Evolutionary conservation across 129 eudicot genomes (phyloP).

Genomic region (Sambucus nigra): DNA sequence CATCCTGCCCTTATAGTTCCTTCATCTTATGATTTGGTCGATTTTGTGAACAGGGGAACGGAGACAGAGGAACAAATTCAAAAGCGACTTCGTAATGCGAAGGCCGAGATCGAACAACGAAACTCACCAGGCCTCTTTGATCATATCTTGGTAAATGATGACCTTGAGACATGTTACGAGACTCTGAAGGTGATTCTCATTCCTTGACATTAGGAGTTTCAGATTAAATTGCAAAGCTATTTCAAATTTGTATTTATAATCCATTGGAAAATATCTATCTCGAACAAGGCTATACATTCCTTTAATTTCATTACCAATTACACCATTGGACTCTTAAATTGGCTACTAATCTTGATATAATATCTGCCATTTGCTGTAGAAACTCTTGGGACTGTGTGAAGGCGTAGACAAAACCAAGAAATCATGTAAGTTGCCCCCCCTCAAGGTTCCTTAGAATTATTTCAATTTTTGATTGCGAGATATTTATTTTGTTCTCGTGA

Average conservation of each 20-base stretch:
- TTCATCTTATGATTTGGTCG: background rate
- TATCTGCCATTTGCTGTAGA: conserved; percentile 28
- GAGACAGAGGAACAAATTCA: conserved; percentile 91
- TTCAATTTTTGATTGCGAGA: background rate
- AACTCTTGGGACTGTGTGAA: conserved; percentile 59
- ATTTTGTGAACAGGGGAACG: conserved; percentile 51
- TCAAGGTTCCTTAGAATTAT: background rate
- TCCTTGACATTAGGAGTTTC: background rate
- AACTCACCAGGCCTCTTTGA: conserved; percentile 68
- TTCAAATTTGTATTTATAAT: too few relatives aligned
- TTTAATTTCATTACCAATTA: background rate
- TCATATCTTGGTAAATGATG: conserved; percentile 77
- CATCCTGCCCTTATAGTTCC: background rate
- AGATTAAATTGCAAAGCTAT: background rate
- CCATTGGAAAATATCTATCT: too few relatives aligned
- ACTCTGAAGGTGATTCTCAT: conserved; percentile 56
- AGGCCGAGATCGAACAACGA: conserved; percentile 79
- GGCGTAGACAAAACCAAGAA: conserved; percentile 16
- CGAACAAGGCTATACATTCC: too few relatives aligned
- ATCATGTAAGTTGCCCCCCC: conserved; percentile 31
- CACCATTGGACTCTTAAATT: too few relatives aligned
- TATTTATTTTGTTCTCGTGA: background rate
- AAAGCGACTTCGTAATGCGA: conserved; percentile 79
- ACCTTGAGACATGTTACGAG: conserved; percentile 63
- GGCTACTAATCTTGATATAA: too few relatives aligned